Evolutionary conservation across 306 rosid species (phyloP).

Genomic region (Ammopiptanthus mongolicus): DNA sequence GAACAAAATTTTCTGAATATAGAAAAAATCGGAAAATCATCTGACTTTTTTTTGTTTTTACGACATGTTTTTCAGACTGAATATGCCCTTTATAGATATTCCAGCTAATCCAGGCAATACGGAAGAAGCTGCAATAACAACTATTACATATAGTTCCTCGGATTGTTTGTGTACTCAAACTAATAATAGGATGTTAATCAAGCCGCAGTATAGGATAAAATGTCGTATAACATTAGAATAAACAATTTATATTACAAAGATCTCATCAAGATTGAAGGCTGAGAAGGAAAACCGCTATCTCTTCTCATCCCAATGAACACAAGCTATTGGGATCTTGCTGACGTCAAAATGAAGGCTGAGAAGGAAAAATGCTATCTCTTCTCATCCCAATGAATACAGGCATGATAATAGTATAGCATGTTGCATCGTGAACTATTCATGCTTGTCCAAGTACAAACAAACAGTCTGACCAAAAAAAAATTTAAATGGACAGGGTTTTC

Average conservation of each 20-base stretch:
- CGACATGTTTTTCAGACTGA: not conserved
- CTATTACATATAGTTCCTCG: not conserved
- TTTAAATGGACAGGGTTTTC: not conserved
- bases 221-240: not conserved
- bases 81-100: not conserved
- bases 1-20: not conserved
- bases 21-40: not conserved
- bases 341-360: slow-evolving; percentile 25
- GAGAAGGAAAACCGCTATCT: slow-evolving; percentile 51
- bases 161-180: not conserved
- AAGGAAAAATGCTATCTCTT: slow-evolving; percentile 55
- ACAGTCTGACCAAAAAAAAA: not conserved
- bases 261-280: slow-evolving; percentile 16
- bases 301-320: slow-evolving; percentile 34
- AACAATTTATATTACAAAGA: not conserved
- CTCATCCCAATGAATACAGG: slow-evolving; percentile 19
- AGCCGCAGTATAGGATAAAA: not conserved
- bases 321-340: slow-evolving; percentile 2
- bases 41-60: not conserved
- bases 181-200: not conserved
- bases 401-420: slow-evolving; percentile 7
- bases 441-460: slow-evolving; percentile 12
- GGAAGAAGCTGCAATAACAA: slow-evolving; percentile 7
- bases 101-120: not conserved
- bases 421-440: slow-evolving; percentile 12